phyloP scores from a whole-genome alignment of 2,329 filamentous ascomycete species.

The Cytospora mali region DNA sequence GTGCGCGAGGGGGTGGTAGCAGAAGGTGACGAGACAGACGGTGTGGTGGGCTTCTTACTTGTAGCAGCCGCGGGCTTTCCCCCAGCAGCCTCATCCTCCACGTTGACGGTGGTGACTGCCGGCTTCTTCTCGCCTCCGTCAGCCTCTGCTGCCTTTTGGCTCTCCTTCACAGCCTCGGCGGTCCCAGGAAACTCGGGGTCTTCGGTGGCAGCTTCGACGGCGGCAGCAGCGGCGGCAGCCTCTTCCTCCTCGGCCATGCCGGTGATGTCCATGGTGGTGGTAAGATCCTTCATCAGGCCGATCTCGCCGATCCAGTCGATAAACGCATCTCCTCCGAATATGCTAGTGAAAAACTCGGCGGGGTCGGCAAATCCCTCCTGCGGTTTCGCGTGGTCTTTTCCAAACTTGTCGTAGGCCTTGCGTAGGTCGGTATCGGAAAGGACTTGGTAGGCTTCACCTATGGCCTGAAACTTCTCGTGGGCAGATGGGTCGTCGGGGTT shows the following conservation, averaged over 20 bases:
- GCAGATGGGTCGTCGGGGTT: slow-evolving; percentile 95
- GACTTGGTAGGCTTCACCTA: slow-evolving; percentile 75
- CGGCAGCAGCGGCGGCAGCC: slow-evolving; percentile 50
- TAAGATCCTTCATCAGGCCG: slow-evolving; percentile 96
- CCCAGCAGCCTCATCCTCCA: slow-evolving; percentile 38
- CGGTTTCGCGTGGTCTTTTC: slow-evolving; percentile 92
- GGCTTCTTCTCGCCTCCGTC: slow-evolving; percentile 37
- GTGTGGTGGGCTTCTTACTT: slow-evolving; percentile 33
- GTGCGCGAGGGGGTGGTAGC: slow-evolving; percentile 46
- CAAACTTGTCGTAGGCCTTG: slow-evolving; percentile 93
- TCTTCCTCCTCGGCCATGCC: slow-evolving; percentile 79
- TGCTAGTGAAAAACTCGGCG: slow-evolving; percentile 96
- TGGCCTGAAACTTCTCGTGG: slow-evolving; percentile 90
- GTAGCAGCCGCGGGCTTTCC: slow-evolving; percentile 30
- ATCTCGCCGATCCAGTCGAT: slow-evolving; percentile 97
- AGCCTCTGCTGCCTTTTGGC: slow-evolving; percentile 46
- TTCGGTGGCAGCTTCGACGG: slow-evolving; percentile 33
- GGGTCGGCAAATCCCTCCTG: slow-evolving; percentile 93
- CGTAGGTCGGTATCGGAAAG: slow-evolving; percentile 86
- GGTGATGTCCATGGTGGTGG: slow-evolving; percentile 97
- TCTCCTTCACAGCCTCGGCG: slow-evolving; percentile 59
- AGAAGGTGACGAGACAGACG: slow-evolving; percentile 41
- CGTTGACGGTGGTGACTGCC: slow-evolving; percentile 43
- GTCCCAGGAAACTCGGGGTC: slow-evolving; percentile 60
- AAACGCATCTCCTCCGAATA: slow-evolving; percentile 96